These are phyloP conservation scores for Citrus medica DNA, from an alignment of 345 rosid genomes.

Conservation along the genomic window DNA sequence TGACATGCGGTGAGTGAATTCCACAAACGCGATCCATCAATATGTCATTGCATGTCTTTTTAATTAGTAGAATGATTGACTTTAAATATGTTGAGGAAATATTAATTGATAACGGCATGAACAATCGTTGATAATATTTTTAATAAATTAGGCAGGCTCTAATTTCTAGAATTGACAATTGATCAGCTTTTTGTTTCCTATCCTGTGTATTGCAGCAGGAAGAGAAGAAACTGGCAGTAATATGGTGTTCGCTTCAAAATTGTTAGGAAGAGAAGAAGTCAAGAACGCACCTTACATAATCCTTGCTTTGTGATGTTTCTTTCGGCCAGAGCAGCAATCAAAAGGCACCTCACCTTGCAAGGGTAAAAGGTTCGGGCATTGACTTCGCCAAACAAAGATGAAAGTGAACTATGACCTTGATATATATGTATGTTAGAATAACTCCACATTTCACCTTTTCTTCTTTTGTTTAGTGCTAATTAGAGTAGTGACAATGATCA, in stretches of 20 bases:
- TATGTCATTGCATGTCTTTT: not conserved
- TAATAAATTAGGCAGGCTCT: not conserved
- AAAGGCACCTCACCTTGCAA: constrained; percentile 22
- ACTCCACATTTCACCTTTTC: not conserved
- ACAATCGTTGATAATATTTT: not conserved
- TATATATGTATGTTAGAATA: not conserved
- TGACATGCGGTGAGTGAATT: constrained; percentile 9
- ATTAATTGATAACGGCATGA: not conserved
- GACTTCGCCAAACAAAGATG: constrained; percentile 40
- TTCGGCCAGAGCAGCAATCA: constrained; percentile 3
- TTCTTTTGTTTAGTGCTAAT: not conserved
- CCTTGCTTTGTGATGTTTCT: constrained; percentile 34
- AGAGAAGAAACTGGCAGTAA: not conserved
- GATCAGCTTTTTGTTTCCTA: not conserved
- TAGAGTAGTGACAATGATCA: not conserved
- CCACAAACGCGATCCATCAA: not conserved
- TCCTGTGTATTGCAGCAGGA: constrained; percentile 9
- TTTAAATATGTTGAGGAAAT: too few relatives aligned
- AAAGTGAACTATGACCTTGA: not conserved
- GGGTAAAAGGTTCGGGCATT: constrained; percentile 76
- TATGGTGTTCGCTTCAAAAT: constrained; percentile 3
- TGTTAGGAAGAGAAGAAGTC: constrained; percentile 41
- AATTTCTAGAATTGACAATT: not conserved
- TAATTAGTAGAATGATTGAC: too few relatives aligned
- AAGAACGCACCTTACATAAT: constrained; percentile 78